Evolutionary conservation across 306 rosid genomes (phyloP).

Genomic region (Quercus ilex): DNA sequence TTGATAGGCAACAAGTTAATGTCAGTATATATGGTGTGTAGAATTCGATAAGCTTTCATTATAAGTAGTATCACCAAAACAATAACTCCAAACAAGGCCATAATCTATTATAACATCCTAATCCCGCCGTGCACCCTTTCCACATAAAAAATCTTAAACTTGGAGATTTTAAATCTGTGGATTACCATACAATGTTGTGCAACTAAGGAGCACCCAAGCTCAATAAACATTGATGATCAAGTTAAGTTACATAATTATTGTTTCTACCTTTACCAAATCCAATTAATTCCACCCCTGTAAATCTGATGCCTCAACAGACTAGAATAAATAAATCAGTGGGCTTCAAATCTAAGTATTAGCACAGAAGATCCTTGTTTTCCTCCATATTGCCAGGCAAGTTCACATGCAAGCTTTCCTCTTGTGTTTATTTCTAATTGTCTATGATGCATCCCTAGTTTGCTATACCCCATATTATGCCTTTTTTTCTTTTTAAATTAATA

Average conservation of each 20-base stretch:
- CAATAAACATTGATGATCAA: not conserved
- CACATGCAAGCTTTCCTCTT: not conserved
- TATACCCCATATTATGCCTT: not conserved
- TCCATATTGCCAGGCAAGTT: no score
- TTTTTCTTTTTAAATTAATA: not conserved
- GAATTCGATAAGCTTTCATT: no score
- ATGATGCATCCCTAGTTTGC: not conserved
- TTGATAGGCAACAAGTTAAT: no score
- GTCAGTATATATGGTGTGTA: no score
- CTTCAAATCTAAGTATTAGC: no score
- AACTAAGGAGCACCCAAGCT: not conserved
- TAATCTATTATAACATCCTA: not conserved
- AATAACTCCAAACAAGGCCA: no score
- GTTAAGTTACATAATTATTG: not conserved
- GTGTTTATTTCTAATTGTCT: not conserved
- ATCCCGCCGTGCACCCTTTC: not conserved
- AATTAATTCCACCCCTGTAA: no score
- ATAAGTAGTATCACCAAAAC: no score
- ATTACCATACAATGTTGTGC: not conserved
- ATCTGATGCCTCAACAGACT: no score
- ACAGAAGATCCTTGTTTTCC: no score
- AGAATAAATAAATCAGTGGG: no score
- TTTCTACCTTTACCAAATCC: not conserved
- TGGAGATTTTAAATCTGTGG: no score
- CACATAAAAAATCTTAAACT: not conserved